Base-by-base conservation (phyloP, 768 basidiomycete species). In the Auricularia auricula-judae region DNA sequence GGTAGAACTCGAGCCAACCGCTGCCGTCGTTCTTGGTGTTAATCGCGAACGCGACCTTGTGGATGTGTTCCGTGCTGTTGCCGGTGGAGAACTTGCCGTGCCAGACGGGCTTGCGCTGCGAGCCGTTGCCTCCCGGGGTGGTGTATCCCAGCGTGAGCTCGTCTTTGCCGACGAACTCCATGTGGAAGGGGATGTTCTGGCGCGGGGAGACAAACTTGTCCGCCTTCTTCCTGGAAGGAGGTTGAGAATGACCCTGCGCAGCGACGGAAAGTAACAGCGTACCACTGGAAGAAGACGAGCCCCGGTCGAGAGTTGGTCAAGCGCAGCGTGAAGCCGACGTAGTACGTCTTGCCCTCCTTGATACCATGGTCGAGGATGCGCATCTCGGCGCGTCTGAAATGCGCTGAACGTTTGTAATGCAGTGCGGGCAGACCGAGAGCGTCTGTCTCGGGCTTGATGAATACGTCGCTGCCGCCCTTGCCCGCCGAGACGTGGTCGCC, bases 1-100 rank as follows among this genome's bases (percentile, higher is more conserved):
- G 56, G 56, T 59, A 59, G 56, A 59, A 59, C 34, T 59, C 56
- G 29, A 59, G 34, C 56, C 56, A 59, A 10, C 56, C 56, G 29
- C 34, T 59, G 56, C 56, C 56, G 56, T 35, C 34, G 56, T 59
- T 59, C 14, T 23, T 23, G 23, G 56, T 59, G 56, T 59, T 59
- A 29, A 59, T 59, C 11, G 56, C 56, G 29, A 59, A 35, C 16
- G 23, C 56, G 14, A 59, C 56, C 21, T 14, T 33, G 29, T 59
- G 56, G 23, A 59, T 23, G 56, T 59, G 11, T 7, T 4, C 29
- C 56, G 14, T 34, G 56, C 56, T 35, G 23, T 29, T 33, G 29
- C 56, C 56, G 23, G 29, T 59, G 56, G 23, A 29, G 56, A 59
- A 35, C 56, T 29, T 29, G 21, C 56, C 56, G 34, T 33, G 56